Percentiles rank a stretch among this genome's conserved stretches.
Evolutionary conservation across 2,329 filamentous ascomycete genomes (phyloP).

Genomic region (Monosporascus ibericus): DNA sequence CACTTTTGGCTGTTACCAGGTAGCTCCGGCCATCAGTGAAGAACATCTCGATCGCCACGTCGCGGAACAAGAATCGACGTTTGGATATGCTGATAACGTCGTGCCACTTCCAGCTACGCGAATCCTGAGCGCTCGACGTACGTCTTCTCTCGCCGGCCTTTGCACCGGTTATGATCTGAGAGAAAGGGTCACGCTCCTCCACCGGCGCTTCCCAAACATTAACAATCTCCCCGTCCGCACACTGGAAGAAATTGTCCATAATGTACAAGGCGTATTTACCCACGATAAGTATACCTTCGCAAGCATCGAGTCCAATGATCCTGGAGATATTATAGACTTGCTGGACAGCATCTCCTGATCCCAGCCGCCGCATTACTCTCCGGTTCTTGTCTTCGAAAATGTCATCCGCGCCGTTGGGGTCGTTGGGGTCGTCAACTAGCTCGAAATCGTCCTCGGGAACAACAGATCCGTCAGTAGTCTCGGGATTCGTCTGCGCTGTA

Average conservation of each 20-base stretch:
- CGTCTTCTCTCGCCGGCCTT: slow-evolving; percentile 56
- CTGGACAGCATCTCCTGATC: slow-evolving; percentile 86
- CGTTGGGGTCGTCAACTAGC: slow-evolving; percentile 87
- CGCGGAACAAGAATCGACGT: slow-evolving; percentile 86
- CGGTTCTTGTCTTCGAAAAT: slow-evolving; percentile 96
- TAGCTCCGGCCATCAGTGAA: slow-evolving; percentile 97
- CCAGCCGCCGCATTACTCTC: slow-evolving; percentile 91
- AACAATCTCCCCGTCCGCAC: slow-evolving; percentile 91
- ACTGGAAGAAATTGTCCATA: slow-evolving; percentile 93
- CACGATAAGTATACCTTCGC: slow-evolving; percentile 87
- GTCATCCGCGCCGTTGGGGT: slow-evolving; percentile 65
- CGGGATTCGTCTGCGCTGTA: slow-evolving; percentile 19
- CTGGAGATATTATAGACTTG: slow-evolving; percentile 93
- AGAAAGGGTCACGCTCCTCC: slow-evolving; percentile 91
- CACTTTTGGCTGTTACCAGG: slow-evolving; percentile 76
- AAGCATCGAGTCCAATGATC: slow-evolving; percentile 87
- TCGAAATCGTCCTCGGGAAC: slow-evolving; percentile 86
- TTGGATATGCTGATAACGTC: slow-evolving; percentile 96
- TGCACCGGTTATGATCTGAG: slow-evolving; percentile 81
- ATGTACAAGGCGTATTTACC: slow-evolving; percentile 91
- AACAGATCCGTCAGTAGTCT: slow-evolving; percentile 21
- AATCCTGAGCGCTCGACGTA: slow-evolving; percentile 67
- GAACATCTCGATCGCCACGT: slow-evolving; percentile 95
- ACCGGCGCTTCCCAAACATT: slow-evolving; percentile 89
- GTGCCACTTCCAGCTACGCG: slow-evolving; percentile 86